phyloP scores from a whole-genome alignment of 2,329 filamentous ascomycete genomes.

The Pseudogymnoascus sp. region DNA sequence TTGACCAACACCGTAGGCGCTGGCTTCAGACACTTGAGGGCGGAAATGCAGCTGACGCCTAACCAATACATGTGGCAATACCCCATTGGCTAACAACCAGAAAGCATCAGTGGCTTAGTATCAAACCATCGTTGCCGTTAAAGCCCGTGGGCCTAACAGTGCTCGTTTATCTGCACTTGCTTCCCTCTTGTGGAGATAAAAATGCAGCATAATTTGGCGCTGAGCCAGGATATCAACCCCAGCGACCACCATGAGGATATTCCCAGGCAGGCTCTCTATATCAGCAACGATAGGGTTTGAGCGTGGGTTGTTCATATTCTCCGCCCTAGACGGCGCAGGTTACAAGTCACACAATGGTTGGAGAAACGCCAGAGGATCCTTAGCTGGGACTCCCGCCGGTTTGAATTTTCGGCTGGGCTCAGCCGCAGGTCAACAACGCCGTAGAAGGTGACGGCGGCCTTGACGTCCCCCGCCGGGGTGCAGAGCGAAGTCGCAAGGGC shows the following conservation, averaged over 20 bases:
- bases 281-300: constrained; percentile 32
- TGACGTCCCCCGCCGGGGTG: neutral
- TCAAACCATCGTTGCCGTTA: too few relatives aligned
- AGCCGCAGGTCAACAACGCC: neutral
- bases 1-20: too few relatives aligned
- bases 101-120: too few relatives aligned
- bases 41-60: too few relatives aligned
- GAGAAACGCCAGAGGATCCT: constrained; percentile 34
- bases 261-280: constrained; percentile 29
- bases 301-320: constrained; percentile 28
- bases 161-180: too few relatives aligned
- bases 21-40: too few relatives aligned
- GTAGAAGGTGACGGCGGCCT: neutral
- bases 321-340: constrained; percentile 25
- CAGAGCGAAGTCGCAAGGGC: constrained; percentile 27
- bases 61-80: too few relatives aligned
- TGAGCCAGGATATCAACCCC: constrained; percentile 35
- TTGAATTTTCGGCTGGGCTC: neutral
- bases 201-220: too few relatives aligned
- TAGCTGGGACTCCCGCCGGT: constrained; percentile 16
- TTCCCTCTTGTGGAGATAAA: too few relatives aligned
- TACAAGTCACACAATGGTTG: constrained; percentile 38
- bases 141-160: too few relatives aligned
- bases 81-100: too few relatives aligned
- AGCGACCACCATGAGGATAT: constrained; percentile 35